phyloP scores from a whole-genome alignment of 2,329 filamentous ascomycete genomes.

The Colletotrichum higginsianum region DNA sequence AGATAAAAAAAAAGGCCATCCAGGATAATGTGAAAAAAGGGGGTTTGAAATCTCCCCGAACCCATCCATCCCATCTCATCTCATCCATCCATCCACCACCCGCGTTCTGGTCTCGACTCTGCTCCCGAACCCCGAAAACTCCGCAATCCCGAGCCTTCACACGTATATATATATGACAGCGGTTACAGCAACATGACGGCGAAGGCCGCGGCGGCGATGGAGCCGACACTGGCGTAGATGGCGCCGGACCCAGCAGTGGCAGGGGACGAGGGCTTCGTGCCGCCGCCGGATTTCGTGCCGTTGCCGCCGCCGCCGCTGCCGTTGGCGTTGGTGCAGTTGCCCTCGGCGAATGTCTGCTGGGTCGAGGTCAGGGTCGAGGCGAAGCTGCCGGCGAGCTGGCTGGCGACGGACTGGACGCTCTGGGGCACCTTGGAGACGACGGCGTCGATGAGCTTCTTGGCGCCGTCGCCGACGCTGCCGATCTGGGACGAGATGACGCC shows the following conservation, averaged over 20 bases:
- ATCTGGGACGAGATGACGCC: slow-evolving; percentile 46
- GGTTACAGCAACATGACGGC: slow-evolving; percentile 33
- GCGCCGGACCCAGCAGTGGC: slow-evolving; percentile 17
- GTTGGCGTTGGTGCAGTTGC: slow-evolving; percentile 50
- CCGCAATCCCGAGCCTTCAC: background rate
- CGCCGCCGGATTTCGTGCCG: slow-evolving; percentile 10
- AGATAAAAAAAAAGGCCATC: slow-evolving; percentile 11
- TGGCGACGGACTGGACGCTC: slow-evolving; percentile 48
- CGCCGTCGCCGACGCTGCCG: slow-evolving; percentile 45
- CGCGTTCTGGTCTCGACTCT: background rate
- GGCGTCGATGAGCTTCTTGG: slow-evolving; percentile 49
- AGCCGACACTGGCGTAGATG: slow-evolving; percentile 23
- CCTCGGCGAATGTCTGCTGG: slow-evolving; percentile 46
- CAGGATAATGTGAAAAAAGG: slow-evolving; percentile 14
- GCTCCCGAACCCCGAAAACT: slow-evolving; percentile 10
- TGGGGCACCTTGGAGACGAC: slow-evolving; percentile 50
- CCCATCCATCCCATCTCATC: background rate
- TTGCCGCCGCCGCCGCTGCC: slow-evolving; percentile 39
- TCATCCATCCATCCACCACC: background rate
- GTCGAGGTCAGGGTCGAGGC: slow-evolving; percentile 45
- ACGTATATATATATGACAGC: background rate
- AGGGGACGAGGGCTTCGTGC: slow-evolving; percentile 10
- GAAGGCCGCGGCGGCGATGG: slow-evolving; percentile 23
- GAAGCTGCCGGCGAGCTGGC: slow-evolving; percentile 46
- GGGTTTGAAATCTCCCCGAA: background rate